These are phyloP conservation scores for Neurospora pannonica DNA, from an alignment of 495 filamentous ascomycete genomes.

Conservation along the genomic window DNA sequence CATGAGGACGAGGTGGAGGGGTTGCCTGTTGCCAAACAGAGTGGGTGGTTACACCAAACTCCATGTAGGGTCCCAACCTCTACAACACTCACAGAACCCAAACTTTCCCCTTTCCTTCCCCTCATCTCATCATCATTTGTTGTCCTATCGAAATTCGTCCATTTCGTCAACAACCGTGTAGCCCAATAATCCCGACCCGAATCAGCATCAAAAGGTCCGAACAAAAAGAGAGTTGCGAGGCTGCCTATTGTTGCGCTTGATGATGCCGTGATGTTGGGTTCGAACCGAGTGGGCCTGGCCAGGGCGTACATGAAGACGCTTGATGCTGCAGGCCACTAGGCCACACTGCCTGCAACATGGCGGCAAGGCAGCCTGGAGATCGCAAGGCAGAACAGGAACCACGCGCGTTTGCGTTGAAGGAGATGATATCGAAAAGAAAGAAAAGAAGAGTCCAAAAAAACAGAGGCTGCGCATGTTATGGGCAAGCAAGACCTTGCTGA, in stretches of 20 bases:
- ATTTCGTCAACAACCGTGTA: not conserved
- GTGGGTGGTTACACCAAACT: not conserved
- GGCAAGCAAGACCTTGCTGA: not conserved
- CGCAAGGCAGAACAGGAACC: not conserved
- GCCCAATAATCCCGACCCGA: not conserved
- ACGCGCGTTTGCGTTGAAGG: not conserved
- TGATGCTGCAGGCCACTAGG: not conserved
- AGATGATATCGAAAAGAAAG: not conserved
- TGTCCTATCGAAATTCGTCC: not conserved
- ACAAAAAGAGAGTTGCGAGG: not conserved
- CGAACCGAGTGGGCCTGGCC: not conserved
- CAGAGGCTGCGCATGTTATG: not conserved
- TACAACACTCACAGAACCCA: not conserved
- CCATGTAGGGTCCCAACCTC: not conserved
- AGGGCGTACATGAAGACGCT: not conserved
- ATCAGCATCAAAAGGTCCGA: not conserved
- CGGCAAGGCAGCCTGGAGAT: not conserved
- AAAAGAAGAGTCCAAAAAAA: not conserved
- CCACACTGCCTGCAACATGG: not conserved
- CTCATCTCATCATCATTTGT: not conserved
- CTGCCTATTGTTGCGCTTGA: not conserved
- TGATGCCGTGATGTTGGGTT: not conserved
- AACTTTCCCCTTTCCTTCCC: not conserved
- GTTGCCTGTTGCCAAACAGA: not conserved
- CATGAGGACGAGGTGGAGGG: not conserved